phyloP scores from a whole-genome alignment of 2,329 filamentous ascomycete genomes.

The Trichophyton schoenleinii region DNA sequence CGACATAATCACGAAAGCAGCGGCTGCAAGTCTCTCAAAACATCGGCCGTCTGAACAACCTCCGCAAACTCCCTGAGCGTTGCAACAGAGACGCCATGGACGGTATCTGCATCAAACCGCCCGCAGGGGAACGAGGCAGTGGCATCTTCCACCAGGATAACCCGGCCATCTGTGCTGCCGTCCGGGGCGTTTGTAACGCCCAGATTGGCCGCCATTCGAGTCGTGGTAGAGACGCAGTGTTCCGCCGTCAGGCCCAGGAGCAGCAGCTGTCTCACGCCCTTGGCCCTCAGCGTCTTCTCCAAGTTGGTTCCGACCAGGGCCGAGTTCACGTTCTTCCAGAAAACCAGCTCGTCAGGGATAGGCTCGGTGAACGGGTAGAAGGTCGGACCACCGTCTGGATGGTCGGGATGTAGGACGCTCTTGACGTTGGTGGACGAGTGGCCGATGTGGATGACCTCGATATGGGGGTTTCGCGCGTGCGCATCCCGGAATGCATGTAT shows the following conservation, averaged over 20 bases:
- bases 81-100: conserved; percentile 35
- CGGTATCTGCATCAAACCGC: conserved; percentile 34
- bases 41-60: conserved; percentile 27
- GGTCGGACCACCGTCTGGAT: conserved; percentile 18
- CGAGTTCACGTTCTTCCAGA: conserved; percentile 37
- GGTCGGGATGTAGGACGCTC: conserved; percentile 28
- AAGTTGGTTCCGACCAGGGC: conserved; percentile 36
- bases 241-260: conserved; percentile 37
- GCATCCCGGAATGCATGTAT: conserved; percentile 26
- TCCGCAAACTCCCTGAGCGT: conserved; percentile 38
- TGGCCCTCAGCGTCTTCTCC: conserved; percentile 25
- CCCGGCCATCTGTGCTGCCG: conserved; percentile 18
- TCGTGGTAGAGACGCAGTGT: conserved; percentile 39
- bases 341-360: conserved; percentile 26
- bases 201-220: conserved; percentile 38
- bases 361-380: conserved; percentile 23
- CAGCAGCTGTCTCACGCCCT: conserved; percentile 28
- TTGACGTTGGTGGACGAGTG: conserved; percentile 29
- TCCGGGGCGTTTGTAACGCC: conserved; percentile 25
- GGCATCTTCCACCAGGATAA: conserved; percentile 36
- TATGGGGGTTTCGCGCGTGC: conserved; percentile 2
- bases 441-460: conserved; percentile 35
- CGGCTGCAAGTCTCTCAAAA: conserved; percentile 22
- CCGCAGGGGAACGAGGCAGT: conserved; percentile 36
- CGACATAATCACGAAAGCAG: background rate